Percentiles rank a stretch among this genome's conserved stretches.
Evolutionary conservation across 352 stramenopile genomes (phyloP).

Genomic region (Phytophthora meadii): DNA sequence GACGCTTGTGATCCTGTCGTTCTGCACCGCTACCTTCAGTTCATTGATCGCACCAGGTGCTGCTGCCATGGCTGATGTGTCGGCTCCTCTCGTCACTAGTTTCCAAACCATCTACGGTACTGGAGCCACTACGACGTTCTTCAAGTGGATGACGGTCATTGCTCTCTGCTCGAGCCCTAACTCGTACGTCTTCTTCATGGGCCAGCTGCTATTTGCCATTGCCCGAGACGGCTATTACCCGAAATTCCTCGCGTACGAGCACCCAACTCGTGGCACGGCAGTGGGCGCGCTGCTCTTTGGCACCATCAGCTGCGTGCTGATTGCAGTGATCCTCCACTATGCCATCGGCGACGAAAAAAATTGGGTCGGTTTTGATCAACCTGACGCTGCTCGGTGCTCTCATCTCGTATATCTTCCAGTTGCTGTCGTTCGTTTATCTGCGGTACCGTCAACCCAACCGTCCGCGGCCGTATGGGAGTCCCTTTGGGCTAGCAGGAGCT

Average conservation of each 20-base stretch:
- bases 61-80: constrained; percentile 45
- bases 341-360: constrained; percentile 55
- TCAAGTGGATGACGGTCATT: constrained; percentile 68
- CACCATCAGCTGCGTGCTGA: constrained; percentile 40
- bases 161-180: constrained; percentile 63
- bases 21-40: constrained; percentile 62
- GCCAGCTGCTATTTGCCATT: constrained; percentile 63
- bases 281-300: constrained; percentile 56
- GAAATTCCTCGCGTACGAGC: constrained; percentile 45
- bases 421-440: constrained; percentile 66
- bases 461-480: constrained; percentile 54
- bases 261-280: constrained; percentile 43
- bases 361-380: constrained; percentile 72
- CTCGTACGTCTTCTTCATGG: constrained; percentile 80
- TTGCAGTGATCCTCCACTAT: constrained; percentile 58
- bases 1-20: constrained; percentile 61
- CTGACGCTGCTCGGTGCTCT: constrained; percentile 41
- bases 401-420: constrained; percentile 68
- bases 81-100: constrained; percentile 51
- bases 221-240: constrained; percentile 64
- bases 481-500: constrained; percentile 54
- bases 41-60: constrained; percentile 58
- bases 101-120: constrained; percentile 54
- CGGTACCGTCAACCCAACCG: constrained; percentile 56
- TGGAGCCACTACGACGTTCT: constrained; percentile 56